phyloP scores from a whole-genome alignment of 345 rosid genomes.

The Acer saccharum region DNA sequence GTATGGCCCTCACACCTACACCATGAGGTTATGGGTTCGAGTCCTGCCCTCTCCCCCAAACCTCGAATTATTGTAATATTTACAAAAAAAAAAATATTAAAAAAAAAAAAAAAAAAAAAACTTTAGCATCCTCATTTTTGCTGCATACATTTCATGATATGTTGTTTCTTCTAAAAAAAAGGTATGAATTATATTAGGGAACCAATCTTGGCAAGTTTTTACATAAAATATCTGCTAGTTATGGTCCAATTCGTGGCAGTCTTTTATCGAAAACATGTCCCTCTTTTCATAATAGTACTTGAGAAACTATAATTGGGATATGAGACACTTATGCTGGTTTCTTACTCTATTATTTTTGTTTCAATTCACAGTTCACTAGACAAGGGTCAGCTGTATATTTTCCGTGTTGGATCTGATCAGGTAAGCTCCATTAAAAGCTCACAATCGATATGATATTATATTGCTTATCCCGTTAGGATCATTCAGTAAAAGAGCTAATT shows the following conservation, averaged over 20 bases:
- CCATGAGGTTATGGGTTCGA: too few species aligned
- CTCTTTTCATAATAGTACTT: neutral
- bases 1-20: too few species aligned
- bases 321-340: neutral
- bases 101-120: too few species aligned
- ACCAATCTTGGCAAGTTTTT: neutral
- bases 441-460: neutral
- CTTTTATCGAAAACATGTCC: neutral
- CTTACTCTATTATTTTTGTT: neutral
- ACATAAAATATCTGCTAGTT: neutral
- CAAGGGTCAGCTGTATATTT: slow-evolving; percentile 76
- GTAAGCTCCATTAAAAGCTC: slow-evolving; percentile 32
- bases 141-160: neutral
- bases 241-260: neutral
- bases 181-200: neutral
- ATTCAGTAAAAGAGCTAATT: neutral
- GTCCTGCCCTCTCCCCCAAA: too few species aligned
- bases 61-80: too few species aligned
- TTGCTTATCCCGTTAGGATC: neutral
- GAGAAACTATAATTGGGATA: neutral
- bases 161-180: too few species aligned
- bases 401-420: slow-evolving; percentile 95
- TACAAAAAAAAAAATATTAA: too few species aligned
- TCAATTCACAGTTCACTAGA: slow-evolving; percentile 75
- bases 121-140: neutral